Conservation (phyloP, 2,329 filamentous ascomycete species). For the Calonectria henricotiae region DNA sequence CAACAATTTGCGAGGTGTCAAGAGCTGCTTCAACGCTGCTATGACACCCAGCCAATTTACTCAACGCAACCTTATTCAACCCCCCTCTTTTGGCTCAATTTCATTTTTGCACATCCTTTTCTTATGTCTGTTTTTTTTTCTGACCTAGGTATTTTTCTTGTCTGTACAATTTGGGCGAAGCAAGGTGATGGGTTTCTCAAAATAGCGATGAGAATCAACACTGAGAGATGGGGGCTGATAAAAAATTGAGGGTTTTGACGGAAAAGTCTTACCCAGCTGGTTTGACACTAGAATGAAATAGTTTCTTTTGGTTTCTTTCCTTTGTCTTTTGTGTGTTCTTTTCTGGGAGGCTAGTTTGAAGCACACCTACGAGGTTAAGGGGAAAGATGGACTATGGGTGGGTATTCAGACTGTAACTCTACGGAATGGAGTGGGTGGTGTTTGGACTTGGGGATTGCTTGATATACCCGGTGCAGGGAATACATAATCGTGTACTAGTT, state of each 20-base stretch:
- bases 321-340: constrained; percentile 34
- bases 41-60: not conserved
- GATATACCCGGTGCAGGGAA: constrained; percentile 53
- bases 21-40: constrained; percentile 17
- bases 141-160: constrained; percentile 20
- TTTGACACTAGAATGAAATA: constrained; percentile 44
- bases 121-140: constrained; percentile 30
- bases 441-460: constrained; percentile 47
- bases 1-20: not conserved
- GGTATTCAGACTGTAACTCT: constrained; percentile 46
- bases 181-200: constrained; percentile 33
- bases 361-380: constrained; percentile 32
- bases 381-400: constrained; percentile 37
- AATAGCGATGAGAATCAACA: constrained; percentile 30
- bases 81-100: constrained; percentile 18
- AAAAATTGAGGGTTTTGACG: constrained; percentile 32
- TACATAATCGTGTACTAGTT: constrained; percentile 41
- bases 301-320: constrained; percentile 34
- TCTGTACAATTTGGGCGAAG: constrained; percentile 40
- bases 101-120: constrained; percentile 26
- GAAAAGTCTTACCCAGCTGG: constrained; percentile 31
- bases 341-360: constrained; percentile 36
- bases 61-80: constrained; percentile 6
- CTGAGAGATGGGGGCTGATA: constrained; percentile 32
- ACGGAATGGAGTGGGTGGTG: constrained; percentile 49